Evolutionary conservation across 2,329 filamentous ascomycete species (phyloP).

Genomic region (Cryphonectria parasitica): DNA sequence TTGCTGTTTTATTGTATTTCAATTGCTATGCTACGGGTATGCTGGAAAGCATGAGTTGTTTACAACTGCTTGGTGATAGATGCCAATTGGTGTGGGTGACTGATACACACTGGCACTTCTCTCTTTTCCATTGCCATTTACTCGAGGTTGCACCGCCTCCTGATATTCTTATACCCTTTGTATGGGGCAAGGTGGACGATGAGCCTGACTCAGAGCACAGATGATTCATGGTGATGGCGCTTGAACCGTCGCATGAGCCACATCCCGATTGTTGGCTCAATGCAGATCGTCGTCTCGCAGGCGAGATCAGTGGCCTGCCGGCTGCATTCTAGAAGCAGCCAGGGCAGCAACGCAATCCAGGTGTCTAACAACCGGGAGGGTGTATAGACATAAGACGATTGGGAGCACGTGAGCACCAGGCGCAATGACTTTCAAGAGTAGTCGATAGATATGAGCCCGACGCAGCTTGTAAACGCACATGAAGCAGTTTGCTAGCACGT

Average conservation of each 20-base stretch:
- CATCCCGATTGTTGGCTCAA: neutral
- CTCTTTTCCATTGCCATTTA: neutral
- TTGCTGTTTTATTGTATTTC: neutral
- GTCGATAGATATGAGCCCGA: neutral
- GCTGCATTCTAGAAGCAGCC: neutral
- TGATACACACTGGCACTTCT: neutral
- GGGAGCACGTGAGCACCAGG: neutral
- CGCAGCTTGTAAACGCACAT: neutral
- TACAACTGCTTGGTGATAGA: neutral
- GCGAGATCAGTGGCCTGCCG: neutral
- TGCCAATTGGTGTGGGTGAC: neutral
- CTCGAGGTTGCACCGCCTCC: neutral
- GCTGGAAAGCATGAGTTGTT: neutral
- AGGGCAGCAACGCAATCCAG: neutral
- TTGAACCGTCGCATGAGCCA: neutral
- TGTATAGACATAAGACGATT: neutral
- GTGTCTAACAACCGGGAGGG: neutral
- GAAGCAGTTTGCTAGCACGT: neutral
- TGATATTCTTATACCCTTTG: neutral
- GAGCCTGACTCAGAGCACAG: neutral
- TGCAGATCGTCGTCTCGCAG: neutral
- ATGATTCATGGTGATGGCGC: neutral
- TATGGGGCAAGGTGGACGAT: neutral
- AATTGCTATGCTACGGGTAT: neutral
- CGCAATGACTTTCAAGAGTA: neutral